phyloP scores from a whole-genome alignment of 164 flowering plant genomes.

The Piper betle region DNA sequence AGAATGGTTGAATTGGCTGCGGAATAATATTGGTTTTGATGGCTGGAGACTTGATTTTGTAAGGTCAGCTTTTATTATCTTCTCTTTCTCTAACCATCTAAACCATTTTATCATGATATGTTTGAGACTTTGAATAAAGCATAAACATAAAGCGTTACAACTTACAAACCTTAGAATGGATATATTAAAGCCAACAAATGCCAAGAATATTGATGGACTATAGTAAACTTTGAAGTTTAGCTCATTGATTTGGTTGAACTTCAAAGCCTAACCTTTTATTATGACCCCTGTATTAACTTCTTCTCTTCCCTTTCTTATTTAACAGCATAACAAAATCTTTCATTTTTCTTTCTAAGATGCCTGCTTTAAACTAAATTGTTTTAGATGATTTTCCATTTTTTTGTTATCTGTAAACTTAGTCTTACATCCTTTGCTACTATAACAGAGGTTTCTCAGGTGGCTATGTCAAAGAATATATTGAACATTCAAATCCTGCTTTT shows the following conservation, averaged over 20 bases:
- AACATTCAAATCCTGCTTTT: slow-evolving; percentile 46
- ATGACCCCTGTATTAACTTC: no score
- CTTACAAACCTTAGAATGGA: neutral
- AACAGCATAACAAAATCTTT: no score
- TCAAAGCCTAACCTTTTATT: neutral
- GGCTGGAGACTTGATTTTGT: slow-evolving; percentile 69
- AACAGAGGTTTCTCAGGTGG: slow-evolving; percentile 51
- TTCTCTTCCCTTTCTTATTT: no score
- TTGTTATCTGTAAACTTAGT: neutral
- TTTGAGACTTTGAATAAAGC: neutral
- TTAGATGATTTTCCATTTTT: neutral
- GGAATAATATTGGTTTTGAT: slow-evolving; percentile 46
- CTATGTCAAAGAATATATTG: slow-evolving; percentile 48
- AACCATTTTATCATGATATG: no score
- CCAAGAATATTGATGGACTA: neutral
- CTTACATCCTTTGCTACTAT: neutral
- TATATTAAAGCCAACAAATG: no score
- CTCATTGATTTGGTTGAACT: no score
- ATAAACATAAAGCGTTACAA: neutral
- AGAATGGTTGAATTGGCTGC: slow-evolving; percentile 52
- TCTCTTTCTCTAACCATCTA: neutral
- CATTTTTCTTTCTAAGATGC: no score
- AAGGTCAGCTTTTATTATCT: slow-evolving; percentile 23
- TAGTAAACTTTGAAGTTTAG: neutral
- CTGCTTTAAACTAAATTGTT: no score